Conservation (phyloP, 768 basidiomycete genomes). For the Termitomyces sp. region DNA sequence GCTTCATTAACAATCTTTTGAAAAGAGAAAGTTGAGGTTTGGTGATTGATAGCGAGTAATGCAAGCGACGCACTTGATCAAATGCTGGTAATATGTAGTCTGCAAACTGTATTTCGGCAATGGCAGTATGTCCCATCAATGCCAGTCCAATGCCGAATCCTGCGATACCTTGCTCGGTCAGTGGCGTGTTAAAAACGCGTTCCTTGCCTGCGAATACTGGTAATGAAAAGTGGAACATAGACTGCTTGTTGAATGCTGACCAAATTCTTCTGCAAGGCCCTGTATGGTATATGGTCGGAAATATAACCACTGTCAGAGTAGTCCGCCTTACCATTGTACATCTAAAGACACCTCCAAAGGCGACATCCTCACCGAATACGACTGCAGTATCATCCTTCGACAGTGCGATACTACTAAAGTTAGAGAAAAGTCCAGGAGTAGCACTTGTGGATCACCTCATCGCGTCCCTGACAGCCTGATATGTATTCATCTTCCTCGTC, state of each 20-base stretch:
- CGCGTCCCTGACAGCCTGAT: conserved; percentile 89
- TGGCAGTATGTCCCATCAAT: conserved; percentile 89
- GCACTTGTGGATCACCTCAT: conserved; percentile 50
- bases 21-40: neutral
- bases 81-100: conserved; percentile 95
- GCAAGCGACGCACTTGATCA: conserved; percentile 58
- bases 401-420: conserved; percentile 59
- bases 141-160: conserved; percentile 93
- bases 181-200: conserved; percentile 92
- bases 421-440: neutral
- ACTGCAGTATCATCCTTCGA: conserved; percentile 83
- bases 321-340: conserved; percentile 72
- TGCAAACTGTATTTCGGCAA: conserved; percentile 89
- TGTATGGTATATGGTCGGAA: conserved; percentile 19
- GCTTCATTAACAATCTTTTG: conserved; percentile 88
- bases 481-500: conserved; percentile 93
- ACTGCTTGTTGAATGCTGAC: conserved; percentile 33
- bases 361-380: conserved; percentile 89
- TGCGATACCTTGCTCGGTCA: conserved; percentile 91
- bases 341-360: conserved; percentile 92
- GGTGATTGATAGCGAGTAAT: neutral
- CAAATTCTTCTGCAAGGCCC: conserved; percentile 92
- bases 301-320: neutral
- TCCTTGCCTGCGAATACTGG: conserved; percentile 56
- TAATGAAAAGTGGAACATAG: neutral